phyloP scores from a whole-genome alignment of 768 basidiomycete species.

The Hirschioporus abietinus region DNA sequence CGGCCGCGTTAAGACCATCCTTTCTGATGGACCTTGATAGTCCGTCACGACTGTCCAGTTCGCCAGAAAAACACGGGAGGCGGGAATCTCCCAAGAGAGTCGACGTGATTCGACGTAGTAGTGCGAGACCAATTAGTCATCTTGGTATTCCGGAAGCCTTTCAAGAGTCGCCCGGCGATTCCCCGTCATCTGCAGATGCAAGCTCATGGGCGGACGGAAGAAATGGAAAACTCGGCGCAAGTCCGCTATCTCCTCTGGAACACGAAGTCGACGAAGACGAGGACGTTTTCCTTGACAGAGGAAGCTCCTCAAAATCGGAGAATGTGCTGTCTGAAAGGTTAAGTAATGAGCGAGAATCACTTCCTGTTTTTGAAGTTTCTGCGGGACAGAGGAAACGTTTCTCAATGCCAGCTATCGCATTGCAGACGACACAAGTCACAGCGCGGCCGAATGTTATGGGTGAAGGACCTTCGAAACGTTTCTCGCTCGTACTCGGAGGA shows the following conservation, averaged over 20 bases:
- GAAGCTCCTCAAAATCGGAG: not conserved
- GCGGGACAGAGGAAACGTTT: constrained; percentile 48
- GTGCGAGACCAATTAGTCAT: constrained; percentile 1
- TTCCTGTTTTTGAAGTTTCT: not conserved
- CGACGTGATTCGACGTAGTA: constrained; percentile 6
- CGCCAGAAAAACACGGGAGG: not conserved
- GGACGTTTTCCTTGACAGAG: not conserved
- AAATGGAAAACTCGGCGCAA: not conserved
- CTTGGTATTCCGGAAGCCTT: not conserved
- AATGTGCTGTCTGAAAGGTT: not conserved
- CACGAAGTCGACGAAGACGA: not conserved
- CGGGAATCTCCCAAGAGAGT: not conserved
- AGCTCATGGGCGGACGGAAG: not conserved
- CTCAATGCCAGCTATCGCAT: constrained; percentile 69
- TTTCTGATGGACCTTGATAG: not conserved
- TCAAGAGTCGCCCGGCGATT: not conserved
- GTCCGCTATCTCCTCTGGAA: not conserved
- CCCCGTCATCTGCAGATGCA: not conserved
- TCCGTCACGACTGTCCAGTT: not conserved
- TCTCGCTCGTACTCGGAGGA: constrained; percentile 52
- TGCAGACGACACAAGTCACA: constrained; percentile 69
- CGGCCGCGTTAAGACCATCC: not conserved
- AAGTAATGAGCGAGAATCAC: not conserved
- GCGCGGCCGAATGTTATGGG: constrained; percentile 39
- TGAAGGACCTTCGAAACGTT: constrained; percentile 41